Conservation (phyloP, 164 flowering plant species). For the Liquidambar formosana region DNA sequence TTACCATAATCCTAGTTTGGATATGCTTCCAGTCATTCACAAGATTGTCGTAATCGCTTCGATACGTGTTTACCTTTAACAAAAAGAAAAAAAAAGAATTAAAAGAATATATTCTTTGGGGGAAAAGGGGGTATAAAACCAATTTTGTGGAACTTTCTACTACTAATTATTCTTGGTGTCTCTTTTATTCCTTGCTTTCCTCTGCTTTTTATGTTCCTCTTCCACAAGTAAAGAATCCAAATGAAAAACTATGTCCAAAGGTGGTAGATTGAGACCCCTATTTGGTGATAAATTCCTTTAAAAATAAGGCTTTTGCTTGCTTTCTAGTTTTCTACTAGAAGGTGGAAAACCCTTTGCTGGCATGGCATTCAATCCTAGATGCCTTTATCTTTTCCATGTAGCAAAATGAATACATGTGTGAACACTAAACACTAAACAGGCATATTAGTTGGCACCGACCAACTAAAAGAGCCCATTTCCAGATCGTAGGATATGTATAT, state of each 20-base stretch:
- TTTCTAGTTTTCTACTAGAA: background rate
- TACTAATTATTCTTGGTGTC: background rate
- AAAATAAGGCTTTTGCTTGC: background rate
- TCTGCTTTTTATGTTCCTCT: background rate
- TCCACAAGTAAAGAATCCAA: constrained; percentile 15
- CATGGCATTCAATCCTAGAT: background rate
- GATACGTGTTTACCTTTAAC: too few species aligned
- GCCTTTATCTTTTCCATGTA: background rate
- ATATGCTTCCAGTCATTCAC: too few species aligned
- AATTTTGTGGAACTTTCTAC: too few species aligned
- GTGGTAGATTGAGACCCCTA: background rate
- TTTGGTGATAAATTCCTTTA: background rate
- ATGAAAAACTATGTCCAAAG: background rate
- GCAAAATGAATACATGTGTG: background rate
- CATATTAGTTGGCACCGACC: too few species aligned
- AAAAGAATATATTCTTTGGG: too few species aligned
- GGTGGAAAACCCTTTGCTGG: background rate
- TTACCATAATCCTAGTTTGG: too few species aligned
- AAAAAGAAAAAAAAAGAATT: too few species aligned
- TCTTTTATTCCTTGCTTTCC: background rate
- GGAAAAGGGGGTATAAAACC: too few species aligned
- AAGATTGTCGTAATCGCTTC: too few species aligned
- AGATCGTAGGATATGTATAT: too few species aligned
- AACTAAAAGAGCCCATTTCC: too few species aligned
- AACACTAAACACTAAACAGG: background rate